These are phyloP conservation scores for Pseudozyma thailandica DNA, from an alignment of 1,284 basidiomycete species.

Conservation along the genomic window DNA sequence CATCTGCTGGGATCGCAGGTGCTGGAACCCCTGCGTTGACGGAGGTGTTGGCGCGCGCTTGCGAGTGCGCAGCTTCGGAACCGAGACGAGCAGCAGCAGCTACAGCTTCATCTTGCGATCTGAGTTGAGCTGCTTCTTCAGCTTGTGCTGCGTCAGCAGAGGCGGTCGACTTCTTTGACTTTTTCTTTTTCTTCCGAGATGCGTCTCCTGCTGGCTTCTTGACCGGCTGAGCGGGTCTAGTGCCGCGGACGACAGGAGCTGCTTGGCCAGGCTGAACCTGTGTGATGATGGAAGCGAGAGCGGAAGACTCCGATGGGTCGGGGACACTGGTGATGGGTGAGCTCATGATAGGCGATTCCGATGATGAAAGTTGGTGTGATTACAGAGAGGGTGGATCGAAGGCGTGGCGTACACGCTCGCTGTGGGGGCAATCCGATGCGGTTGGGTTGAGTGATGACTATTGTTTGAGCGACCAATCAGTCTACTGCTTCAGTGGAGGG, in stretches of 20 bases:
- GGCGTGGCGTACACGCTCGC: no score
- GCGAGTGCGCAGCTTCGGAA: slow-evolving; percentile 34
- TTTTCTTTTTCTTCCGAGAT: slow-evolving; percentile 39
- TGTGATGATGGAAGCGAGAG: slow-evolving; percentile 56
- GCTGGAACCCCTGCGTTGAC: slow-evolving; percentile 1
- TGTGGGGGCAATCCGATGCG: neutral
- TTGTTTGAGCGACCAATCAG: no score
- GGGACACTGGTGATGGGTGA: slow-evolving; percentile 56
- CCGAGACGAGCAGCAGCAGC: slow-evolving; percentile 34
- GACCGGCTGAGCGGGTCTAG: slow-evolving; percentile 25
- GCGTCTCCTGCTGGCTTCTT: slow-evolving; percentile 14
- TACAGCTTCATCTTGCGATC: slow-evolving; percentile 34
- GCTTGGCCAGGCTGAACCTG: slow-evolving; percentile 54
- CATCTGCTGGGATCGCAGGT: slow-evolving; percentile 4
- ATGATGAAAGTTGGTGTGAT: neutral
- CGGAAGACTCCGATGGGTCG: slow-evolving; percentile 43
- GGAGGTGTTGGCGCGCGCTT: slow-evolving; percentile 20
- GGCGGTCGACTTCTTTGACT: slow-evolving; percentile 28
- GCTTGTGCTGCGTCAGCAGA: slow-evolving; percentile 9
- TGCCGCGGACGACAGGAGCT: slow-evolving; percentile 16
- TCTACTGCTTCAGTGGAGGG: no score
- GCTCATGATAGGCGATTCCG: slow-evolving; percentile 12
- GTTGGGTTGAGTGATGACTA: no score
- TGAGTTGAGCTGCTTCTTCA: slow-evolving; percentile 17
- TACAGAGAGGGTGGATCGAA: neutral